These are phyloP conservation scores for Erysimum cheiranthoides DNA, from an alignment of 345 rosid species.

Conservation along the genomic window DNA sequence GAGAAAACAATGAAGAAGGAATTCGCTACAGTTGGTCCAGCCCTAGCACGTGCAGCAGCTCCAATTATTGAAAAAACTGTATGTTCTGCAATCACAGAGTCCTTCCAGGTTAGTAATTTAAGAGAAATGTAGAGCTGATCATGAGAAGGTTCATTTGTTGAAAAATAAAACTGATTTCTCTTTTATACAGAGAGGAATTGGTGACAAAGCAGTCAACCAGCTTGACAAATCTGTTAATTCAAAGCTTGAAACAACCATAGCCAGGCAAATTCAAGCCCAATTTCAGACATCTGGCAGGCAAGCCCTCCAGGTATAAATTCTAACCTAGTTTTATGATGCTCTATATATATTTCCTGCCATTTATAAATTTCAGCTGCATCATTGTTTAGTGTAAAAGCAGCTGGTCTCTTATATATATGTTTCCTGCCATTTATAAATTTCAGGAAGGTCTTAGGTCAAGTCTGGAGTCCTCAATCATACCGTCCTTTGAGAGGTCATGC, in stretches of 20 bases:
- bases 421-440: slow-evolving; percentile 21
- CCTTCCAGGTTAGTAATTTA: slow-evolving; percentile 75
- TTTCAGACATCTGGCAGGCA: slow-evolving; percentile 93
- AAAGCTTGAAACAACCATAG: slow-evolving; percentile 77
- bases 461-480: slow-evolving; percentile 74
- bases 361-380: not conserved
- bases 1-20: slow-evolving; percentile 76
- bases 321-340: not conserved
- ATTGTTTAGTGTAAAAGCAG: slow-evolving; percentile 19
- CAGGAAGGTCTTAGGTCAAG: slow-evolving; percentile 75
- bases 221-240: slow-evolving; percentile 78
- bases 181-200: slow-evolving; percentile 70
- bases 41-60: slow-evolving; percentile 56
- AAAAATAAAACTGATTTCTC: slow-evolving; percentile 29
- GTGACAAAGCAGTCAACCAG: slow-evolving; percentile 87
- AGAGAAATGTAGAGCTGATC: slow-evolving; percentile 9
- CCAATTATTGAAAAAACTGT: slow-evolving; percentile 63
- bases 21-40: slow-evolving; percentile 57
- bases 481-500: slow-evolving; percentile 90
- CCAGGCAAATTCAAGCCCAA: slow-evolving; percentile 81
- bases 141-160: not conserved
- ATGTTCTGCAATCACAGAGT: slow-evolving; percentile 55
- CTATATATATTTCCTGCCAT: not conserved
- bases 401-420: slow-evolving; percentile 19
- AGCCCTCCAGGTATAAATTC: slow-evolving; percentile 77